Evolutionary conservation across 1,284 basidiomycete genomes (phyloP), one percentile per base, ranked within the genome.

Genomic region (Neotropicomus parvogracilis): DNA sequence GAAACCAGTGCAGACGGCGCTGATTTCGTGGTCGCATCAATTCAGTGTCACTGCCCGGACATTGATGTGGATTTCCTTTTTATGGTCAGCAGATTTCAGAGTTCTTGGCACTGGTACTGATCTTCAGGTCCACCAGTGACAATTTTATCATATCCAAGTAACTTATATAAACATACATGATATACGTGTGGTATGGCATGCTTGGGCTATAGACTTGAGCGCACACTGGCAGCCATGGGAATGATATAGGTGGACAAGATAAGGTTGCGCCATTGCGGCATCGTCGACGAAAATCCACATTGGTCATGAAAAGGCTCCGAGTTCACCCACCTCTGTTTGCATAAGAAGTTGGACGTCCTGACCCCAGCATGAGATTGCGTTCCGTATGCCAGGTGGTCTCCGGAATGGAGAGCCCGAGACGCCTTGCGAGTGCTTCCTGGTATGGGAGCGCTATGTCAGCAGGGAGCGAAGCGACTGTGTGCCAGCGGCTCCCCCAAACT

Each of bases 321-420:
- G 59, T 44, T 75, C 72, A 4, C 52, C 70, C 3, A 75, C 67
- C 52, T 75, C 74, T 0, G 71, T 74, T 53, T 75, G 73, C 70
- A 70, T 75, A 16, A 74, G 56, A 24, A 75, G 59, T 49, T 75
- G 74, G 21, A 72, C 57, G 47, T 74, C 73, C 72, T 72, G 1
- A 69, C 54, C 49, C 75, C 71, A 1, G 70, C 64, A 74, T 66
- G 9, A 70, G 59, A 47, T 75, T 70, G 35, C 72, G 57, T 50
- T 75, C 73, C 0, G 73, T 73, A 51, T 74, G 72, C 72, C 72
- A 75, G 13, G 72, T 69, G 7, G 74, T 73, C 26, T 72, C 70
- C 0, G 74, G 69, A 16, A 62, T 57, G 3, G 55, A 51, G 16
- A 75, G 54, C 3, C 63, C 60, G 16, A 74, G 57, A 46, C 61